A percentile compares a stretch with the other conserved stretches of the same genome.
Evolutionary conservation across 345 rosid species (phyloP).

Genomic region (Salix caprea): DNA sequence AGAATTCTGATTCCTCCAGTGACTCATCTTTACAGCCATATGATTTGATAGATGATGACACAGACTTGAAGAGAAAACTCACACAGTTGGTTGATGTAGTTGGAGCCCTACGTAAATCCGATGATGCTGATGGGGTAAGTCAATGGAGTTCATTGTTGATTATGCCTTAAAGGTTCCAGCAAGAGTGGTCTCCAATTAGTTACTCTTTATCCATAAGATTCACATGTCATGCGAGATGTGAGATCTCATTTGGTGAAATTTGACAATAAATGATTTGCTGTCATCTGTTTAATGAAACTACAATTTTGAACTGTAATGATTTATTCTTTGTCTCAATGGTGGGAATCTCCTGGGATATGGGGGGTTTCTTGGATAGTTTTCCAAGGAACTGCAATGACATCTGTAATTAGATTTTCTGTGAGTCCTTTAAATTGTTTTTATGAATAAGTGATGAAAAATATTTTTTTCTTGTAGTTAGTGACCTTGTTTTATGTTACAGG

Average conservation of each 20-base stretch:
- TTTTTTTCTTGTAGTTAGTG: background rate
- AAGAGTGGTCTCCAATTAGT: background rate
- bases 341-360: background rate
- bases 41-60: constrained; percentile 80
- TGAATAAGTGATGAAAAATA: constrained; percentile 1
- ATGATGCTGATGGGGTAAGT: constrained; percentile 92
- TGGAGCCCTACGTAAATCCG: constrained; percentile 83
- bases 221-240: constrained; percentile 3
- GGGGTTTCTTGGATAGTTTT: too few relatives aligned
- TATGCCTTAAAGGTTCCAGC: constrained; percentile 4
- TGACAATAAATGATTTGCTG: background rate
- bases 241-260: constrained; percentile 4
- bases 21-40: constrained; percentile 87
- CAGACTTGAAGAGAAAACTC: constrained; percentile 58
- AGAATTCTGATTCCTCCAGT: constrained; percentile 62
- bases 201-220: background rate
- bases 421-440: background rate
- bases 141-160: constrained; percentile 13
- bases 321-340: background rate
- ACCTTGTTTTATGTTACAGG: constrained; percentile 38
- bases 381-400: too few relatives aligned
- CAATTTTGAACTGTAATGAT: background rate
- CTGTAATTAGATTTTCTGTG: background rate
- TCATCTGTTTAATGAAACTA: background rate
- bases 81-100: constrained; percentile 88